phyloP scores from a whole-genome alignment of 2,329 filamentous ascomycete species.

The Fusarium siculi region DNA sequence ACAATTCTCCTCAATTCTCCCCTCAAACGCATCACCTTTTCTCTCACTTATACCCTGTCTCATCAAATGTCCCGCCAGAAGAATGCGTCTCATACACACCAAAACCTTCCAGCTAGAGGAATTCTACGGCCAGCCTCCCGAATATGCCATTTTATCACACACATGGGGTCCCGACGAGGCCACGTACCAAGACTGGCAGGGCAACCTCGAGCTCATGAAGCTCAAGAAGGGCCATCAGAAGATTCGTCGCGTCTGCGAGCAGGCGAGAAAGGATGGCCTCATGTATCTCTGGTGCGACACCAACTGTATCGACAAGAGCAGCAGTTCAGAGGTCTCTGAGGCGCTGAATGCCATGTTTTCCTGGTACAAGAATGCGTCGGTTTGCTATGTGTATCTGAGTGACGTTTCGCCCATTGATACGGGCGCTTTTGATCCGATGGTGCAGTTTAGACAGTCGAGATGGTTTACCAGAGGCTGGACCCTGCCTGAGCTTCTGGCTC shows the following conservation, averaged over 20 bases:
- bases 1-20: not conserved
- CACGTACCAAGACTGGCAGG: slow-evolving; percentile 35
- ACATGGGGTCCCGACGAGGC: slow-evolving; percentile 47
- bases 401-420: slow-evolving; percentile 6
- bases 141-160: slow-evolving; percentile 49
- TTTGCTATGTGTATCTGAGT: slow-evolving; percentile 9
- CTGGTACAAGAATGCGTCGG: slow-evolving; percentile 21
- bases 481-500: slow-evolving; percentile 16
- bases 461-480: slow-evolving; percentile 27
- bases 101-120: slow-evolving; percentile 35
- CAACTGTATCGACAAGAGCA: slow-evolving; percentile 33
- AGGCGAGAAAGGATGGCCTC: slow-evolving; percentile 22
- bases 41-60: not conserved
- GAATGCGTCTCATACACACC: slow-evolving; percentile 44
- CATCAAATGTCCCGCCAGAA: not conserved
- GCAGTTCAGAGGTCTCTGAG: slow-evolving; percentile 23
- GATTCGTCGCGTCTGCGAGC: slow-evolving; percentile 22
- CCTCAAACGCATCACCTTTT: not conserved
- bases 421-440: slow-evolving; percentile 14
- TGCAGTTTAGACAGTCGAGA: slow-evolving; percentile 6
- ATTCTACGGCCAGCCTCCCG: slow-evolving; percentile 41
- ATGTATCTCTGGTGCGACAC: slow-evolving; percentile 28
- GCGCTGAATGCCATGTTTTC: slow-evolving; percentile 21
- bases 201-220: slow-evolving; percentile 26
- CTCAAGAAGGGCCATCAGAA: slow-evolving; percentile 23